A percentile compares a stretch with the other conserved stretches of the same genome.
Conservation (phyloP, 2,329 filamentous ascomycete genomes). For the Scytalidium sp. region DNA sequence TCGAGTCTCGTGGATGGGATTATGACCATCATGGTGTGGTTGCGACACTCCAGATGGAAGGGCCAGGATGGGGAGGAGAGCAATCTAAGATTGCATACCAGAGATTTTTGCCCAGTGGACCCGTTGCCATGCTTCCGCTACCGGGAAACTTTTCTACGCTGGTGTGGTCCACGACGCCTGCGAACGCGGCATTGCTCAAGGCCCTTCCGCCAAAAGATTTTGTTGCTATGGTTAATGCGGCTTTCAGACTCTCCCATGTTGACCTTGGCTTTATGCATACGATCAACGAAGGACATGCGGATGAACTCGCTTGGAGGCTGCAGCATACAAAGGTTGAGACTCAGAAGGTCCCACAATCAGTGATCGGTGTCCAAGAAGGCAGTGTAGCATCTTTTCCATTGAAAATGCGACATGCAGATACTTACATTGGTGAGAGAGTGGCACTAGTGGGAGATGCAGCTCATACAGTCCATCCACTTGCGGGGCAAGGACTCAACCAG, state of each 20-base stretch:
- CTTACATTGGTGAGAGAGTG: conserved; percentile 85
- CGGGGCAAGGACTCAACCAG: conserved; percentile 91
- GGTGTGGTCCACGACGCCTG: conserved; percentile 91
- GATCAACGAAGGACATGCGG: conserved; percentile 53
- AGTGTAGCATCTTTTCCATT: conserved; percentile 88
- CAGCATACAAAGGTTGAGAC: conserved; percentile 61
- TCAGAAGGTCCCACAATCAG: conserved; percentile 59
- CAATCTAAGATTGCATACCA: conserved; percentile 80
- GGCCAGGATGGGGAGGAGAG: conserved; percentile 51
- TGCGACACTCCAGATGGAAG: conserved; percentile 75
- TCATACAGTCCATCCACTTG: conserved; percentile 91
- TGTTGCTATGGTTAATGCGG: conserved; percentile 85
- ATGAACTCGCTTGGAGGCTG: conserved; percentile 83
- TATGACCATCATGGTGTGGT: conserved; percentile 89
- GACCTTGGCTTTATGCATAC: conserved; percentile 84
- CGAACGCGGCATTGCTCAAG: conserved; percentile 77
- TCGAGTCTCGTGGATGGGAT: conserved; percentile 86
- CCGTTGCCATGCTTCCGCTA: conserved; percentile 85
- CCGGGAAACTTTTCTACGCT: conserved; percentile 80
- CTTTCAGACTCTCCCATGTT: conserved; percentile 75
- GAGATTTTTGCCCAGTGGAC: conserved; percentile 88
- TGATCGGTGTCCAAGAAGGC: conserved; percentile 70
- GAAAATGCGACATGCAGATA: conserved; percentile 88
- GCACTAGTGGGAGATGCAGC: conserved; percentile 93
- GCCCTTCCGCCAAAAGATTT: conserved; percentile 71